Evolutionary conservation across 495 filamentous ascomycete genomes (phyloP), one percentile per base, ranked within the genome.

Genomic region (Cladorrhinum samala): DNA sequence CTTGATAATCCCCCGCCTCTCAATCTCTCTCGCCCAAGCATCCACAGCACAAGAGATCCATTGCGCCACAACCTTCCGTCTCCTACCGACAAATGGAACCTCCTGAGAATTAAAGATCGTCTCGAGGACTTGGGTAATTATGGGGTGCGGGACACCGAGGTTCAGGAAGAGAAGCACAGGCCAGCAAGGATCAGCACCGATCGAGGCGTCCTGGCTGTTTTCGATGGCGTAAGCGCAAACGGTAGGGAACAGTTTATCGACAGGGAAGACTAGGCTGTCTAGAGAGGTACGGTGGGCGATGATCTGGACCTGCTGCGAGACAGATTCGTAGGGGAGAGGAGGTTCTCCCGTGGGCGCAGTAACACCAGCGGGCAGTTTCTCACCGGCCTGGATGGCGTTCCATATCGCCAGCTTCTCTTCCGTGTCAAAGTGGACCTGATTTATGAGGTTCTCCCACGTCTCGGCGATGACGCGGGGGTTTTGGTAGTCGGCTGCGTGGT

Each of bases 381-480:
- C 21, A 5, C 65, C 61, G 11, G 59, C 47, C 24, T 46, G 57
- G 2, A 47, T 36, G 39, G 62, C 54, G 9, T 52, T 53, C 54
- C 66, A 69, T 9, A 63, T 59, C 19, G 83, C 74, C 14, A 73
- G 74, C 11, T 72, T 66, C 1, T 71, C 58, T 25, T 76, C 65
- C 5, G 86, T 81, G n/a, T 84, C 74, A 30, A 78, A 69, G 66
- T 95, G 87, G 5, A 79, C 77, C 49, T 80, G 71, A 21, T 86
- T 78, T 55, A 98, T 81, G 20, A 96, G 77, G 52, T 84, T 83
- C 60, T 85, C 77, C 93, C 93, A 99, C 20, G 89, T 92, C 47
- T 83, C 72, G 49, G 74, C 74, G 65, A 99, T 89, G 66, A 91
- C 84, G 46, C 84, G 81, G 8, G 83, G 75, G 62, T 91, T 92